Evolutionary conservation across 305 asterid species (phyloP).

Genomic region (Solanum hybrid): DNA sequence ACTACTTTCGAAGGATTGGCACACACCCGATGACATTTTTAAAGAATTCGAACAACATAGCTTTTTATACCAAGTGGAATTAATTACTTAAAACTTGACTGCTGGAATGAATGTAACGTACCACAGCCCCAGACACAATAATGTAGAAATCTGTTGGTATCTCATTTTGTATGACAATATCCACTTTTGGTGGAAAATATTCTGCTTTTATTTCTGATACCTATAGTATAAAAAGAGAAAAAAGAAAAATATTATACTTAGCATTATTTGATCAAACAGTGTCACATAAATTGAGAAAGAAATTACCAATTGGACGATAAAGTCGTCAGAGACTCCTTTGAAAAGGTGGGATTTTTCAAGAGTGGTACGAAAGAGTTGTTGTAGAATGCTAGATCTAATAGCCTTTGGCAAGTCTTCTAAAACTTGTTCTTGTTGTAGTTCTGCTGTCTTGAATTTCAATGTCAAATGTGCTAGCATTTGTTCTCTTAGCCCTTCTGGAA

Average conservation of each 20-base stretch:
- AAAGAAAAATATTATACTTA: not conserved
- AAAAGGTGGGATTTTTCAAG: conserved; percentile 67
- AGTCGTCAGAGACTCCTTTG: conserved; percentile 77
- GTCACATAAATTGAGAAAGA: not conserved
- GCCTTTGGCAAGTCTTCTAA: conserved; percentile 82
- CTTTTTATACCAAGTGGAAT: not conserved
- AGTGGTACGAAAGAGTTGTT: conserved; percentile 65
- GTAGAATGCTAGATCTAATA: conserved; percentile 77
- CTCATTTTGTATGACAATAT: conserved; percentile 78
- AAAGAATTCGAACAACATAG: not conserved
- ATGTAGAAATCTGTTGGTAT: conserved; percentile 93
- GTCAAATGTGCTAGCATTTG: conserved; percentile 89
- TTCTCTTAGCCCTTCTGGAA: conserved; percentile 70
- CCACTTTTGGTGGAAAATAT: conserved; percentile 91
- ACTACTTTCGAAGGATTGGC: not conserved
- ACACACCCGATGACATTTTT: not conserved
- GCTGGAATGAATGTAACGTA: conserved; percentile 12
- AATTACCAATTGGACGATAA: conserved; percentile 73
- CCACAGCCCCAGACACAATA: conserved; percentile 89
- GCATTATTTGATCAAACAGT: not conserved
- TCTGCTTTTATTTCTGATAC: conserved; percentile 94
- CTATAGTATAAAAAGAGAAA: conserved; percentile 22
- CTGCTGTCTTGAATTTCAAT: conserved; percentile 88
- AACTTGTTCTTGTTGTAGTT: conserved; percentile 89
- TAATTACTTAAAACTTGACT: conserved; percentile 3